Evolutionary conservation across 2,329 filamentous ascomycete species (phyloP).

Genomic region (Aspergillus sojae): DNA sequence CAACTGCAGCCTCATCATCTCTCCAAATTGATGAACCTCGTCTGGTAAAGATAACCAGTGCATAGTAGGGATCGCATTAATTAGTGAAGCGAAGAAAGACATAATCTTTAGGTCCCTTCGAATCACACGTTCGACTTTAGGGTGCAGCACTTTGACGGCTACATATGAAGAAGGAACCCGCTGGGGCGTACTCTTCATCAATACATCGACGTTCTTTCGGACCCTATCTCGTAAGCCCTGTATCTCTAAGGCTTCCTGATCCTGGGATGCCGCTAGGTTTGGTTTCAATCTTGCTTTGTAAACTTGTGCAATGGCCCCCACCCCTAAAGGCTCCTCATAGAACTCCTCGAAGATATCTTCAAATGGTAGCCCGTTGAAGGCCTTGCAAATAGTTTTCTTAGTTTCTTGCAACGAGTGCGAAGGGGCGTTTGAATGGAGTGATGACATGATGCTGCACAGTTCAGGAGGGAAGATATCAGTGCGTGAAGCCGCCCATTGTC

Average conservation of each 20-base stretch:
- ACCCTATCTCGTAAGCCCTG: slow-evolving; percentile 69
- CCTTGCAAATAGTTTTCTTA: slow-evolving; percentile 74
- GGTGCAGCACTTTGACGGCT: slow-evolving; percentile 93
- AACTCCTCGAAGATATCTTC: slow-evolving; percentile 97
- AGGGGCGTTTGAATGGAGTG: slow-evolving; percentile 90
- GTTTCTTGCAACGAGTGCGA: slow-evolving; percentile 84
- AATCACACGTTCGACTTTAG: slow-evolving; percentile 84
- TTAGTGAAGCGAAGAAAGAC: slow-evolving; percentile 80
- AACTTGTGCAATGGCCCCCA: slow-evolving; percentile 95
- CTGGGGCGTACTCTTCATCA: slow-evolving; percentile 83
- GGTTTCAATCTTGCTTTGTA: slow-evolving; percentile 93
- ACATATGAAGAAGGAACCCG: slow-evolving; percentile 89
- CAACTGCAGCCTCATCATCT: slow-evolving; percentile 98
- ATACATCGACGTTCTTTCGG: slow-evolving; percentile 77
- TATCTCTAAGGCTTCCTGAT: slow-evolving; percentile 57
- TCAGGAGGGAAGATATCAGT: slow-evolving; percentile 94
- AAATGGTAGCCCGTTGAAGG: slow-evolving; percentile 78
- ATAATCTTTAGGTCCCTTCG: slow-evolving; percentile 92
- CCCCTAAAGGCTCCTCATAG: slow-evolving; percentile 82
- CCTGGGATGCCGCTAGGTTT: slow-evolving; percentile 67
- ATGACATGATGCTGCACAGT: slow-evolving; percentile 91
- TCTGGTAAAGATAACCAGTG: slow-evolving; percentile 97
- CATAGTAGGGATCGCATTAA: slow-evolving; percentile 89
- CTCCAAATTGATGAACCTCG: slow-evolving; percentile 89
- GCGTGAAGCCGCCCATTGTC: slow-evolving; percentile 96